phyloP scores from a whole-genome alignment of 2,329 filamentous ascomycete genomes.

The Coniochaeta sp. region DNA sequence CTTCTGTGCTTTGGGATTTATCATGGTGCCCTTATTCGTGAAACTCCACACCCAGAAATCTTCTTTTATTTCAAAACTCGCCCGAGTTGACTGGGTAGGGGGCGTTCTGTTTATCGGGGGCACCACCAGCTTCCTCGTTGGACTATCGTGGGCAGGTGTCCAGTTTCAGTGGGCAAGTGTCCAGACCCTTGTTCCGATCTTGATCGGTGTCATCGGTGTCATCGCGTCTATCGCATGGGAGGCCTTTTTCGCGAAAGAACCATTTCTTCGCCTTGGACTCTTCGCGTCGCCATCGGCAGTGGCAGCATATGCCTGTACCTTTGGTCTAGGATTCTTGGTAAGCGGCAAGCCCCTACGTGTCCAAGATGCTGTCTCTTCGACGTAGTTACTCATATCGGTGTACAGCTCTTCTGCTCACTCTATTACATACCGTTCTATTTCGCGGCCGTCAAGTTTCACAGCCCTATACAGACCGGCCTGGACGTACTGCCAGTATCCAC shows the following conservation, averaged over 20 bases:
- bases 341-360: not conserved
- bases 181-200: conserved; percentile 32
- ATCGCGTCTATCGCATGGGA: conserved; percentile 30
- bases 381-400: not conserved
- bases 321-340: conserved; percentile 19
- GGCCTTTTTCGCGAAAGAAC: conserved; percentile 18
- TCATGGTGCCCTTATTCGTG: conserved; percentile 32
- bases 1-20: conserved; percentile 30
- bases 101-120: conserved; percentile 35
- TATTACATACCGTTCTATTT: conserved; percentile 31
- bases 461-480: conserved; percentile 24
- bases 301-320: conserved; percentile 21
- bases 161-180: conserved; percentile 32
- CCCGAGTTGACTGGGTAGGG: conserved; percentile 37
- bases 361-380: not conserved
- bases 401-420: conserved; percentile 19
- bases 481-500: conserved; percentile 25
- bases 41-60: conserved; percentile 26
- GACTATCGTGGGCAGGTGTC: conserved; percentile 39
- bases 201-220: conserved; percentile 33
- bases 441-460: conserved; percentile 22
- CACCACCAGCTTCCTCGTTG: conserved; percentile 35
- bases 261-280: conserved; percentile 22
- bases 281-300: conserved; percentile 21
- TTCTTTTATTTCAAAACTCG: conserved; percentile 24